Base-by-base conservation (phyloP, 176 grass and related monocot species). In the Triticum monococcum region DNA sequence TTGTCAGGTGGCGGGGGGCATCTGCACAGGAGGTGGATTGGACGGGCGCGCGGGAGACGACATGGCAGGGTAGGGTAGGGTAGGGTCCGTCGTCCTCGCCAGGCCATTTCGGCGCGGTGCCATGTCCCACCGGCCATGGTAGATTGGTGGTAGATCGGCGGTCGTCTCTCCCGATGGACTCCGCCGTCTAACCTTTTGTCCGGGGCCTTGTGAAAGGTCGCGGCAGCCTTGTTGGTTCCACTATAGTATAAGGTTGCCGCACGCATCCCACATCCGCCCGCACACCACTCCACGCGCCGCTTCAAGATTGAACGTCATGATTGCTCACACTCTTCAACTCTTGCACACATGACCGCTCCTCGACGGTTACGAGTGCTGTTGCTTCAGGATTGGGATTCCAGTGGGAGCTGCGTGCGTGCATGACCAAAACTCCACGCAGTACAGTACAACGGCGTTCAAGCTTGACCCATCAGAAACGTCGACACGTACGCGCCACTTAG, bases 221-320 rank as follows among this genome's bases (percentile, higher is more conserved):
- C 22, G 2, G 54, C 75, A 59, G 56, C 56, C 77, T 59, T 86
- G 75, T 79, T 66, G 73, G 83, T 30, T 30, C 28, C 28, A 30
- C 28, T 30, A 0, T 30, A 7, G 1, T 8, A 7, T 7, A 41
- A 56, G 37, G 61, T 50, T 68, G 60, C 7, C 18, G 11, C 12
- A 2, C 61, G 43, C 72, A 12, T 41, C 71, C 17, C 28, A 2
- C 28, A 30, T 30, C 28, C 28, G 16, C 12, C 56, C 9, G 8
- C 33, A 30, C 14, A 31, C 24, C 33, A 60, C 16, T 24, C n/a
- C 60, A 24, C 60, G n/a, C n/a, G 28, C 8, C 3, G n/a, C n/a
- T n/a, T n/a, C n/a, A n/a, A n/a, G n/a, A n/a, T n/a, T n/a, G n/a
- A n/a, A n/a, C n/a, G n/a, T n/a, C 76, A 22, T 16, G 16, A 18